Evolutionary conservation across 2,329 filamentous ascomycete genomes (phyloP), one percentile per base, ranked within the genome.

Genomic region (Monosporascus sp.): DNA sequence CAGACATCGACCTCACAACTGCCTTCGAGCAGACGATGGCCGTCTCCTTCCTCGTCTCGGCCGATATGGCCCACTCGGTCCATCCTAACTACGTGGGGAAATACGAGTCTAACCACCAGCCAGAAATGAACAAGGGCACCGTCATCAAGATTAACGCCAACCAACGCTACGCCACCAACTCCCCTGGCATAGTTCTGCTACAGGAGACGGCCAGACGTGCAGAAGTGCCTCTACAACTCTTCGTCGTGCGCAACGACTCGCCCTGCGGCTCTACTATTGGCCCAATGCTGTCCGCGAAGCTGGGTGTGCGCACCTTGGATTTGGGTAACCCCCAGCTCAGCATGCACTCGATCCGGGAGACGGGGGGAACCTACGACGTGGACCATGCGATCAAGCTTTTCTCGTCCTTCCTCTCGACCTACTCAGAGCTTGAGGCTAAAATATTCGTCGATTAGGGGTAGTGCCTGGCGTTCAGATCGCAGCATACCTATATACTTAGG

Each of bases 131-230:
- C 80, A 89, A 90, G 70, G 94, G 94, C 49, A 90, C 90, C 4
- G 93, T 97, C 46, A 91, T 99, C 77, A 99, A 99, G 76, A 82
- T 99, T 77, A 99, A 99, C 68, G 94, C 94, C 57, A 99, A 97
- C 71, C 90, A 94, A 62, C 87, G 92, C 57, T 99, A 99, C 73
- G 91, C 93, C 31, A 99, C 94, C 51, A 97, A 97, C 76, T 90
- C 90, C 0, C 94, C 94, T 1, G 94, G 94, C 37, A 96, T 97
- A 61, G 93, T 96, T 7, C 78, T 99, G 36, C 71, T 99, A 11
- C 89, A 97, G 71, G 92, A 97, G 74, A 85, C 88, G 42, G 94
- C 94, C 47, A 83, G 81, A 47, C 74, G 78, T 36, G 82, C 80
- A 18, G 85, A 84, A 24, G 91, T 97, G 20, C 94, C 94, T 15